Conservation (phyloP, 1,139 yeast genomes). For the Citeromyces siamensis region DNA sequence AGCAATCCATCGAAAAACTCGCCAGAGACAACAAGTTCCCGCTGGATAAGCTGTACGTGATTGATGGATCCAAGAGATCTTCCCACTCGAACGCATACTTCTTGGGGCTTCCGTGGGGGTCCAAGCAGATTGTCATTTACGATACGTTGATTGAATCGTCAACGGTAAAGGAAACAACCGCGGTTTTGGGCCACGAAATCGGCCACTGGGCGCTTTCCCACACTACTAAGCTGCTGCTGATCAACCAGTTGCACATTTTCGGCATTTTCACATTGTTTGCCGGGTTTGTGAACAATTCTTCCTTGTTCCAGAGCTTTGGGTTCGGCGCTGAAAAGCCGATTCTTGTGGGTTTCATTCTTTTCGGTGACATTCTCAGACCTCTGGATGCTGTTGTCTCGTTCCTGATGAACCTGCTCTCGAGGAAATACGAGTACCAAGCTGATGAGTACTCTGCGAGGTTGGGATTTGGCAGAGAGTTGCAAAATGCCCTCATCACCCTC, state of each 20-base stretch:
- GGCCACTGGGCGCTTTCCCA: slow-evolving; percentile 96
- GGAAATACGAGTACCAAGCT: slow-evolving; percentile 89
- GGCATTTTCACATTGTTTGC: slow-evolving; percentile 61
- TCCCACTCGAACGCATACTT: slow-evolving; percentile 96
- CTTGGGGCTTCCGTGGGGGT: slow-evolving; percentile 85
- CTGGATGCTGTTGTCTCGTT: slow-evolving; percentile 59
- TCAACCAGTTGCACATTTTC: slow-evolving; percentile 54
- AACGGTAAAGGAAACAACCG: slow-evolving; percentile 70
- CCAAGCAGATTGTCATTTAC: slow-evolving; percentile 84
- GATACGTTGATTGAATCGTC: slow-evolving; percentile 84
- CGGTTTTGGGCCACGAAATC: slow-evolving; percentile 92
- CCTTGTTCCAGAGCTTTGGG: slow-evolving; percentile 72
- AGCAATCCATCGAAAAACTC: slow-evolving; percentile 65
- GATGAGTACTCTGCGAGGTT: slow-evolving; percentile 70
- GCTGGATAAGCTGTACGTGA: slow-evolving; percentile 67
- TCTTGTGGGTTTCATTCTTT: slow-evolving; percentile 68
- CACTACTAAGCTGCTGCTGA: slow-evolving; percentile 55
- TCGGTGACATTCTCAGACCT: slow-evolving; percentile 67
- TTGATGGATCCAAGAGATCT: slow-evolving; percentile 93
- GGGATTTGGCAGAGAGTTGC: slow-evolving; percentile 60
- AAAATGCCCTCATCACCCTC: slow-evolving; percentile 60
- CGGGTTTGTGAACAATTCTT: slow-evolving; percentile 64
- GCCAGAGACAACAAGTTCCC: slow-evolving; percentile 78
- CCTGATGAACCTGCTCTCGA: slow-evolving; percentile 52
- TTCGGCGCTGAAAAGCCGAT: slow-evolving; percentile 55